phyloP scores from a whole-genome alignment of 352 stramenopile genomes.

The Phytophthora hybrid region DNA sequence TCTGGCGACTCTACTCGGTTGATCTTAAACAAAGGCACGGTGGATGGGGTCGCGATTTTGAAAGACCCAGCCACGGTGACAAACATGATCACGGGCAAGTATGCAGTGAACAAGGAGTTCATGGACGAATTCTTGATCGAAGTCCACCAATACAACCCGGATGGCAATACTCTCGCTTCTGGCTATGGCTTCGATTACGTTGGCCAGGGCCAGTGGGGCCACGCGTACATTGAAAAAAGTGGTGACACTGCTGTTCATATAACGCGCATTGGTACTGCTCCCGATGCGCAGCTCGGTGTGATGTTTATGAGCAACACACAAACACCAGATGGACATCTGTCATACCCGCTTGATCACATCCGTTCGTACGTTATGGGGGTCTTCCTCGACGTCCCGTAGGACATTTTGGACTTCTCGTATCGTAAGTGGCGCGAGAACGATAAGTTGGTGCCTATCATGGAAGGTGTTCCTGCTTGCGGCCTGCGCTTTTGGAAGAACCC shows the following conservation, averaged over 20 bases:
- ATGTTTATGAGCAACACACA: constrained; percentile 73
- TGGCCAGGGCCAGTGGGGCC: constrained; percentile 61
- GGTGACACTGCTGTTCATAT: constrained; percentile 64
- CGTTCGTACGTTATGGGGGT: constrained; percentile 73
- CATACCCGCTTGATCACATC: constrained; percentile 64
- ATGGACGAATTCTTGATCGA: constrained; percentile 46
- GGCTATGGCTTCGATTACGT: constrained; percentile 77
- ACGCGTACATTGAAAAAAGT: constrained; percentile 76
- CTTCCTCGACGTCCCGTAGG: constrained; percentile 68
- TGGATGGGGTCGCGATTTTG: constrained; percentile 58
- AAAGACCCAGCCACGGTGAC: constrained; percentile 49
- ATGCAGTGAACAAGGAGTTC: constrained; percentile 47
- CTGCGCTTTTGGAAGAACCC: constrained; percentile 56
- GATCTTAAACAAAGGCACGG: constrained; percentile 71
- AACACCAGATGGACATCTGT: constrained; percentile 41
- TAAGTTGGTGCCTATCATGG: constrained; percentile 37
- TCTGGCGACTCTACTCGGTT: constrained; percentile 60
- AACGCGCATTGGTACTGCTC: constrained; percentile 62
- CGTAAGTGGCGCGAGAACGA: constrained; percentile 46
- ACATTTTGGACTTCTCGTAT: constrained; percentile 58
- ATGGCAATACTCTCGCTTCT: constrained; percentile 61
- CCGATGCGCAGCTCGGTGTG: constrained; percentile 56
- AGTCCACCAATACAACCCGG: constrained; percentile 52
- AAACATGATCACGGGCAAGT: constrained; percentile 72
- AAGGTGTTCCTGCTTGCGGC: constrained; percentile 50